These are phyloP conservation scores for Tricholoma furcatifolium DNA, from an alignment of 768 basidiomycete genomes.

Conservation along the genomic window DNA sequence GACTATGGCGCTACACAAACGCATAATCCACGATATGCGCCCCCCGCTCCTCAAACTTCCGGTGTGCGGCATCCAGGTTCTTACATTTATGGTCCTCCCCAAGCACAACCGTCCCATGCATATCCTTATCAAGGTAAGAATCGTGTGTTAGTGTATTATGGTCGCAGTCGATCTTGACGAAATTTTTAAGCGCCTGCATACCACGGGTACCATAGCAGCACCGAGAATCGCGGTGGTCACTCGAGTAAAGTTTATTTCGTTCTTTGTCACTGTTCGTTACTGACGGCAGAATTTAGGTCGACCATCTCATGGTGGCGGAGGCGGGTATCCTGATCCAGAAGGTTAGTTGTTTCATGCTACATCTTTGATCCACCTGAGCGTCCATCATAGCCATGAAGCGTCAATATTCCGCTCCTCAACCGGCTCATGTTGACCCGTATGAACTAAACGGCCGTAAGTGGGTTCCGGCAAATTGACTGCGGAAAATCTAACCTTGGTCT, in stretches of 20 bases:
- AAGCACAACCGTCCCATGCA: not conserved
- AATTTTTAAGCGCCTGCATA: not conserved
- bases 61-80: not conserved
- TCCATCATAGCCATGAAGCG: not conserved
- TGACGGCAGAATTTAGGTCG: not conserved
- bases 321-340: constrained; percentile 4
- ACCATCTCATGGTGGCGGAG: not conserved
- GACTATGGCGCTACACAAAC: constrained; percentile 1
- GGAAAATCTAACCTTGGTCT: not conserved
- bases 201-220: not conserved
- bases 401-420: not conserved
- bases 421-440: constrained; percentile 1
- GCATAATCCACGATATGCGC: not conserved
- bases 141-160: not conserved
- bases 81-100: not conserved
- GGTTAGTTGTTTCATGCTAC: not conserved
- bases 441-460: not conserved
- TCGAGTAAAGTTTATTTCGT: not conserved
- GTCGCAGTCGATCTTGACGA: not conserved
- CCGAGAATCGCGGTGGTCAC: not conserved
- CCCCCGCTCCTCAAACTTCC: not conserved
- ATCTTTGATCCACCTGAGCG: not conserved
- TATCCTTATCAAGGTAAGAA: constrained; percentile 4
- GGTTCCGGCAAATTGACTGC: not conserved
- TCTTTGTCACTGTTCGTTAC: not conserved